These are phyloP conservation scores for Calonectria leucothoes DNA, from an alignment of 2,329 filamentous ascomycete genomes.

Conservation along the genomic window DNA sequence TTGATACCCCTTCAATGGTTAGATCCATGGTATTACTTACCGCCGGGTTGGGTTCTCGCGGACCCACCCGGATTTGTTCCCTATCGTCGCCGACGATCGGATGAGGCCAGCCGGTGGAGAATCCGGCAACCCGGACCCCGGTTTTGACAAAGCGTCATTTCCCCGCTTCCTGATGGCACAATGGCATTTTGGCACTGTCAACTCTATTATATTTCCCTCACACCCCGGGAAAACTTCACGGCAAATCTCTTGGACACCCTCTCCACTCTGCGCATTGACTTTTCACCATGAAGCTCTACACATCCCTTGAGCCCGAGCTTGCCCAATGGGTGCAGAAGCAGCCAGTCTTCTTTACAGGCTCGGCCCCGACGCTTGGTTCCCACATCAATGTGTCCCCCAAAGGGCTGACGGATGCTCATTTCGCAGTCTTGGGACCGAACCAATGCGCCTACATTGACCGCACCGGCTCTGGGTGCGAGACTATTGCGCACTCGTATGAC, in stretches of 20 bases:
- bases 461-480: constrained; percentile 81
- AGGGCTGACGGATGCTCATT: constrained; percentile 71
- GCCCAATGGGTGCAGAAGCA: constrained; percentile 74
- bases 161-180: constrained; percentile 32
- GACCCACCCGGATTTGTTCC: constrained; percentile 30
- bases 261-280: constrained; percentile 4
- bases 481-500: constrained; percentile 80
- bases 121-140: constrained; percentile 24
- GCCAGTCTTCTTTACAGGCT: constrained; percentile 80
- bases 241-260: background rate
- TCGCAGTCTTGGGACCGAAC: constrained; percentile 69
- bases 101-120: constrained; percentile 28
- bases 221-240: background rate
- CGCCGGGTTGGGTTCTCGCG: constrained; percentile 31
- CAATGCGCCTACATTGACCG: constrained; percentile 78
- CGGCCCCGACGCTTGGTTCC: constrained; percentile 72
- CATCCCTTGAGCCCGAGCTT: constrained; percentile 65
- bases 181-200: constrained; percentile 24
- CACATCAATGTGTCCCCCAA: constrained; percentile 86
- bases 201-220: constrained; percentile 17
- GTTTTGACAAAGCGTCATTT: constrained; percentile 27
- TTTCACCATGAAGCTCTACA: constrained; percentile 68
- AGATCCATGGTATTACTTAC: constrained; percentile 11
- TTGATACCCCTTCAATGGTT: constrained; percentile 9
- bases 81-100: constrained; percentile 35